phyloP scores from a whole-genome alignment of 768 basidiomycete species.

The Lactarius tabidus region DNA sequence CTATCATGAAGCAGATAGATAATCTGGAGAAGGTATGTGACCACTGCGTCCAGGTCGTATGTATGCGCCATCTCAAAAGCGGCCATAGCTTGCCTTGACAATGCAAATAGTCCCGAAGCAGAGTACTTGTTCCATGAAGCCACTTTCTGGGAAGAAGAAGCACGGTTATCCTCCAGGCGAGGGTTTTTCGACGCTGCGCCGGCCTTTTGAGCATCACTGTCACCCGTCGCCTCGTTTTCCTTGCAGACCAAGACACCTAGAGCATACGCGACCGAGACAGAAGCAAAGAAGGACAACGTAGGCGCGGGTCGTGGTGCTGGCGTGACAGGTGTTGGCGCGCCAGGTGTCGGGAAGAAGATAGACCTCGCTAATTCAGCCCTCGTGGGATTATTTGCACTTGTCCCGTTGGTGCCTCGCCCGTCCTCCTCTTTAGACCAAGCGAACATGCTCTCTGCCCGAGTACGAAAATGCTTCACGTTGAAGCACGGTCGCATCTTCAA shows the following conservation, averaged over 20 bases:
- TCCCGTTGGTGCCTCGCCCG: constrained; percentile 14
- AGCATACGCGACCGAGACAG: constrained; percentile 23
- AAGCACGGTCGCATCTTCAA: constrained; percentile 49
- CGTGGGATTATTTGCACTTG: constrained; percentile 6
- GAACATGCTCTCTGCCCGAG: constrained; percentile 44
- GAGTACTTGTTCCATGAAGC: constrained; percentile 21
- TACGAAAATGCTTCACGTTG: constrained; percentile 45
- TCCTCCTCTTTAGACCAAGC: constrained; percentile 37
- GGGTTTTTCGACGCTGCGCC: constrained; percentile 15
- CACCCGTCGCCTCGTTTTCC: constrained; percentile 22
- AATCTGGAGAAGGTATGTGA: constrained; percentile 56
- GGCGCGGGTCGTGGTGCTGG: constrained; percentile 11
- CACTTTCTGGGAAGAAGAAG: constrained; percentile 10
- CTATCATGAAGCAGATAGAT: constrained; percentile 52
- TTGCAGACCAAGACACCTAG: constrained; percentile 23
- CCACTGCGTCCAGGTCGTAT: constrained; percentile 55
- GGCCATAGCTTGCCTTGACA: constrained; percentile 47
- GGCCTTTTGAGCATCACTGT: constrained; percentile 12
- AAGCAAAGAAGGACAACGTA: constrained; percentile 26
- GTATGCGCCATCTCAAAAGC: constrained; percentile 41
- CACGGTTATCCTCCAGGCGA: constrained; percentile 22
- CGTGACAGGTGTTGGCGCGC: background rate
- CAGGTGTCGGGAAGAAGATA: constrained; percentile 18
- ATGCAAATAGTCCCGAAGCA: constrained; percentile 39
- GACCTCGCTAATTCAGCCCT: constrained; percentile 25